phyloP scores from a whole-genome alignment of 2,329 filamentous ascomycete species.

The Mariannaea sp. region DNA sequence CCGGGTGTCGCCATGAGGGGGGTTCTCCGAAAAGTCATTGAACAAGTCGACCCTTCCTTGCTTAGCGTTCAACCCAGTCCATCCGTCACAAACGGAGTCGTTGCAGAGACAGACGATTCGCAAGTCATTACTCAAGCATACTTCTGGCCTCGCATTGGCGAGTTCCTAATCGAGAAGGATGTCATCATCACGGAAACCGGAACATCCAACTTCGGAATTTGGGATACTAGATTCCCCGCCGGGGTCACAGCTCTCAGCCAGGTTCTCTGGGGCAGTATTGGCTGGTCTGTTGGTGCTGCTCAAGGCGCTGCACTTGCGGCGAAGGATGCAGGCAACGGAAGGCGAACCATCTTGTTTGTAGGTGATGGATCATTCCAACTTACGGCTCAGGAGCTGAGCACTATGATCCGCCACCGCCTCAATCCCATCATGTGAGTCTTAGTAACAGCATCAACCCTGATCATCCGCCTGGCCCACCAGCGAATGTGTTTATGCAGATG shows the following conservation, averaged over 20 bases:
- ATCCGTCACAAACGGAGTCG: conserved; percentile 56
- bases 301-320: conserved; percentile 74
- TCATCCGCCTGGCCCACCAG: background rate
- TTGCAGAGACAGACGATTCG: conserved; percentile 46
- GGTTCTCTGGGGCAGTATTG: conserved; percentile 72
- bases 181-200: conserved; percentile 87
- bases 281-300: conserved; percentile 63
- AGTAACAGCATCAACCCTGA: too few relatives aligned
- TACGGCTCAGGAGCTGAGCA: conserved; percentile 81
- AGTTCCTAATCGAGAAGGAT: conserved; percentile 74
- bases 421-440: conserved; percentile 73
- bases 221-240: conserved; percentile 79
- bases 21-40: conserved; percentile 72
- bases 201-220: conserved; percentile 86
- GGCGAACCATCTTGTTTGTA: conserved; percentile 82
- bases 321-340: conserved; percentile 62
- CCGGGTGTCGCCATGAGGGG: conserved; percentile 78
- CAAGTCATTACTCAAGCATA: conserved; percentile 68
- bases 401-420: conserved; percentile 76
- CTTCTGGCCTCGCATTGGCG: conserved; percentile 77
- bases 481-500: too few relatives aligned
- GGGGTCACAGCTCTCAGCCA: conserved; percentile 82
- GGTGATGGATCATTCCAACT: conserved; percentile 88
- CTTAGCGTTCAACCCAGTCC: conserved; percentile 62
- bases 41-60: conserved; percentile 60